Percentiles rank a stretch among this genome's conserved stretches.
These are phyloP conservation scores for Kernera saxatilis DNA, from an alignment of 345 rosid genomes.

Conservation along the genomic window DNA sequence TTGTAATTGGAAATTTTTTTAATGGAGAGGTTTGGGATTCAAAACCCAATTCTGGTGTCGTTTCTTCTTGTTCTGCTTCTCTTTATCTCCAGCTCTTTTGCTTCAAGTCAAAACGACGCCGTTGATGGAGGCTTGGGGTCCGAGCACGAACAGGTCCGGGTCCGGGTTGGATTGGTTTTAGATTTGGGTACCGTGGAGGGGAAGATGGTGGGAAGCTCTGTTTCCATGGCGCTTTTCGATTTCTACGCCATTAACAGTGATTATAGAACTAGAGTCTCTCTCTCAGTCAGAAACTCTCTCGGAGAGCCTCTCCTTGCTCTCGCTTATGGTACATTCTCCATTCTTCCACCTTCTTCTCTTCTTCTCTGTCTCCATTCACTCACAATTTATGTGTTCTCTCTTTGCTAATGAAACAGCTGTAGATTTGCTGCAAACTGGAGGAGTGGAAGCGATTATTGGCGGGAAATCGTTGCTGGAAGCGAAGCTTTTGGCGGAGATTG, in stretches of 20 bases:
- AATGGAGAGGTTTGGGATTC: constrained; percentile 14
- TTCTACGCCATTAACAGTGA: constrained; percentile 4
- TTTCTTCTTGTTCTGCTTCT: constrained; percentile 1
- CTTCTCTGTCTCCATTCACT: not conserved
- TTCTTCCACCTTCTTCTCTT: not conserved
- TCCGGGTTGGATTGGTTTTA: constrained; percentile 22
- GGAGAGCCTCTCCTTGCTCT: constrained; percentile 29
- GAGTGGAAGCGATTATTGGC: constrained; percentile 8
- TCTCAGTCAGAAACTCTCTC: constrained; percentile 15
- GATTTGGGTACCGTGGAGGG: constrained; percentile 28
- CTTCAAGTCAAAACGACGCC: not conserved
- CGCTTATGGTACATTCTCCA: constrained; percentile 1
- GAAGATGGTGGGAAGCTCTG: constrained; percentile 8
- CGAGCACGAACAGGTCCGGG: not conserved
- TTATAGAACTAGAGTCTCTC: constrained; percentile 12
- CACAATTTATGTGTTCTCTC: not conserved
- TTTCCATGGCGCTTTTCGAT: constrained; percentile 26
- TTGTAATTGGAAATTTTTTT: not conserved
- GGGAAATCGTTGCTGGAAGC: constrained; percentile 12
- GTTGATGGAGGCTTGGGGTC: not conserved
- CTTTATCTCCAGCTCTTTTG: not conserved
- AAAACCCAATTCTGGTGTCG: not conserved
- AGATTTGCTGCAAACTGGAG: constrained; percentile 4
- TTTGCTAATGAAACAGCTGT: constrained; percentile 14
- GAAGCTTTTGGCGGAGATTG: constrained; percentile 27